Evolutionary conservation across 2,329 filamentous ascomycete genomes (phyloP), one percentile per base, ranked within the genome.

Genomic region (Penicillium concentricum): DNA sequence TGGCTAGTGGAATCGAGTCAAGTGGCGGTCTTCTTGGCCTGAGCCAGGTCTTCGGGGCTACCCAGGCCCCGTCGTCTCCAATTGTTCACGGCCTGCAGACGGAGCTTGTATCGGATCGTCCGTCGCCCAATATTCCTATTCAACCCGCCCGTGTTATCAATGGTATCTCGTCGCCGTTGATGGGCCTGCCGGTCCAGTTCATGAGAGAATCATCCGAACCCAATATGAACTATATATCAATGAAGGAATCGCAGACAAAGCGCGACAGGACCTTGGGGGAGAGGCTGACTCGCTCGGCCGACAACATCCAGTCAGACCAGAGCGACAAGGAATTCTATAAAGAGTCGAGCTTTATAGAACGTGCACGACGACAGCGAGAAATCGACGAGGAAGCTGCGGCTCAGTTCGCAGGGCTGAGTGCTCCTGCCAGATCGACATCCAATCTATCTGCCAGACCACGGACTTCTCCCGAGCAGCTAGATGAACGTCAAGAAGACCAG

Each of bases 31-130:
- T 78, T 12, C 76, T 81, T 72, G 73, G 72, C 2, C 64, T 81
- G 26, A 80, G 77, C 53, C 79, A 81, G 62, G 69, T 78, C 1
- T 81, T 81, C 64, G 76, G 72, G 53, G 74, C 76, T 22, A 81
- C 79, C 0, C 79, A 81, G 61, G 78, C 74, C 30, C 70, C 74
- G 24, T 79, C 79, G 2, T 81, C 79, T 12, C 79, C 79, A 5
- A 67, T 78, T 37, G 64, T 72, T 12, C 70, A 73, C 59, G 60
- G 67, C 12, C 62, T 67, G 3, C 71, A 71, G 7, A 69, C 70
- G 2, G 78, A 78, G 42, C 65, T 71, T 9, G 60, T 72, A 30
- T 80, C 78, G 12, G 78, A 80, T 59, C 75, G 78, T 48, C 79
- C 79, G 4, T 81, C 79, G 2, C 79, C 79, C n/a, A 76, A 78